A percentile compares a stretch with the other conserved stretches of the same genome.
These are phyloP conservation scores for Cyclostephanos invisitatus DNA, from an alignment of 108 stramenopile species.

Conservation along the genomic window DNA sequence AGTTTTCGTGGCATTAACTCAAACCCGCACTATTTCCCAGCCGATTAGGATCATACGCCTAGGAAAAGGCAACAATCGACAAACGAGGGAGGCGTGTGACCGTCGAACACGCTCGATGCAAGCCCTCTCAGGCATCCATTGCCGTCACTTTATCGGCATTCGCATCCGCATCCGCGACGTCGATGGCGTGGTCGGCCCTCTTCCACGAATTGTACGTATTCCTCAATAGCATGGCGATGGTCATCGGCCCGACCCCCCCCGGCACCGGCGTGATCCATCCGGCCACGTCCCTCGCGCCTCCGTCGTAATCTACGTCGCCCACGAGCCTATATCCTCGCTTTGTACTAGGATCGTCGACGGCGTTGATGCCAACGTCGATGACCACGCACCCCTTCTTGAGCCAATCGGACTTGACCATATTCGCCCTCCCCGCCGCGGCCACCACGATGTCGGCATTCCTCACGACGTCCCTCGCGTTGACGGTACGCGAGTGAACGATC, in stretches of 20 bases:
- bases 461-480: slow-evolving; percentile 68
- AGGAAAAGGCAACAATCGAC: too few relatives aligned
- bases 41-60: too few relatives aligned
- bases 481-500: slow-evolving; percentile 91
- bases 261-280: slow-evolving; percentile 97
- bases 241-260: slow-evolving; percentile 99
- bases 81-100: too few relatives aligned
- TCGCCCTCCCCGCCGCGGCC: slow-evolving; percentile 91
- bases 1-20: too few relatives aligned
- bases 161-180: too few relatives aligned
- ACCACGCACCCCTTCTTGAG: slow-evolving; percentile 96
- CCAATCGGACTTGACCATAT: slow-evolving; percentile 89
- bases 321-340: slow-evolving; percentile 92
- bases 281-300: slow-evolving; percentile 62
- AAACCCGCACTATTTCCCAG: too few relatives aligned
- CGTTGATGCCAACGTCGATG: slow-evolving; percentile 98
- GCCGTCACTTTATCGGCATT: too few relatives aligned
- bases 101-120: too few relatives aligned
- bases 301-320: slow-evolving; percentile 93
- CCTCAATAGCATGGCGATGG: slow-evolving; percentile 96
- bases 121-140: too few relatives aligned
- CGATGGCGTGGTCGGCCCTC: slow-evolving; percentile 10
- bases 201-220: slow-evolving; percentile 90
- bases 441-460: slow-evolving; percentile 94
- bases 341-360: slow-evolving; percentile 68